Base-by-base conservation (phyloP, 495 filamentous ascomycete species). In the Tuber aestivum region DNA sequence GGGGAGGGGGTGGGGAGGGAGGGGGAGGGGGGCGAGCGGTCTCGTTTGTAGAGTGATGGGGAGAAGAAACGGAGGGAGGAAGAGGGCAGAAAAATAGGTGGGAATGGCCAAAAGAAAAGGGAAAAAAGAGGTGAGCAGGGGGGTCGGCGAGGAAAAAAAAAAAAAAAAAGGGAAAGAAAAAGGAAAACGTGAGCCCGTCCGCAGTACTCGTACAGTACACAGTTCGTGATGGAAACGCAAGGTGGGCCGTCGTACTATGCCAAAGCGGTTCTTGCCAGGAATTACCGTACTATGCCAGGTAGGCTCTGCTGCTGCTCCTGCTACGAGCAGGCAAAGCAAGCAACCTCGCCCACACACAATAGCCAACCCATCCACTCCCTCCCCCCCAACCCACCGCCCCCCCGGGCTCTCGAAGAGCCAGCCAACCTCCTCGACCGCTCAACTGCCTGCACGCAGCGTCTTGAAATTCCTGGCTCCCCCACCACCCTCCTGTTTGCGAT, bases 121-220 rank as follows among this genome's bases (percentile, higher is more conserved):
- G 75, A n/a, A 76, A 74, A 76, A 73, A 76, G 71, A 79, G 78
- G 74, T 65, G 75, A 79, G 76, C 73, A 79, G 78, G 77, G 77
- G 42, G 69, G 35, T n/a, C 74, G 23, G 35, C 42, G 70, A 71
- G 78, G 72, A 77, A n/a, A n/a, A n/a, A n/a, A n/a, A n/a, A n/a
- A 75, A 80, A 74, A 76, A 69, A 83, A 77, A 40, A 71, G 56
- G 72, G 72, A 74, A 77, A 40, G 74, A 75, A 80, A 81, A 81
- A 73, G 75, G 71, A 70, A 73, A 38, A 35, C 23, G 50, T 50
- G 72, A 44, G 21, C 41, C 70, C 71, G 77, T 80, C 74, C 77
- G 70, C 72, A 72, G 76, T 72, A 65, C 70, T 71, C 78, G n/a
- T n/a, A n/a, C n/a, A n/a, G n/a, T n/a, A n/a, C n/a, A n/a, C n/a